These are phyloP conservation scores for Cryptococcus maquisensis DNA, from an alignment of 1,284 basidiomycete species.

Conservation along the genomic window DNA sequence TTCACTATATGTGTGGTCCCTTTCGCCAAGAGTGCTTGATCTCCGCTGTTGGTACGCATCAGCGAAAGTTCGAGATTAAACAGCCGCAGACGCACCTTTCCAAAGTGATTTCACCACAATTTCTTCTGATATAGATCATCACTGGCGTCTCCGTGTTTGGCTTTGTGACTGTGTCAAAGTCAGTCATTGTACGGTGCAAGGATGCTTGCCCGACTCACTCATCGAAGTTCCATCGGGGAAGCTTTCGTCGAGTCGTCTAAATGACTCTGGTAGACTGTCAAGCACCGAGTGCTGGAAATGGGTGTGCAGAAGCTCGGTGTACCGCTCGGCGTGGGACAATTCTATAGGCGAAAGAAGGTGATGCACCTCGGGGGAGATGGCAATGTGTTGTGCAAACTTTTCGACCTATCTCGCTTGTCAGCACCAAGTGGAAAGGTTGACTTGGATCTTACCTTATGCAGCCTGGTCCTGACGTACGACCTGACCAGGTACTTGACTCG, in stretches of 20 bases:
- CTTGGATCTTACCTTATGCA: conserved; percentile 65
- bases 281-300: conserved; percentile 71
- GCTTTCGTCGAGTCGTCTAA: conserved; percentile 69
- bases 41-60: conserved; percentile 28
- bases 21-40: conserved; percentile 35
- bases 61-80: neutral
- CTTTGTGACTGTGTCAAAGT: conserved; percentile 57
- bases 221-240: conserved; percentile 62
- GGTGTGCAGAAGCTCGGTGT: conserved; percentile 62
- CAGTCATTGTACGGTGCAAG: conserved; percentile 13
- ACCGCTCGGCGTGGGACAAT: conserved; percentile 70
- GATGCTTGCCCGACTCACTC: conserved; percentile 54
- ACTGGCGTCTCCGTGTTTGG: conserved; percentile 71
- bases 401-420: conserved; percentile 62
- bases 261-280: conserved; percentile 68
- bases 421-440: neutral
- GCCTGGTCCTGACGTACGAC: conserved; percentile 76
- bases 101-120: conserved; percentile 65
- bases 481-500: conserved; percentile 83
- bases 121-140: conserved; percentile 67
- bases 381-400: conserved; percentile 73
- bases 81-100: conserved; percentile 58
- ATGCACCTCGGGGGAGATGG: conserved; percentile 63
- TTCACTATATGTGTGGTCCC: conserved; percentile 48
- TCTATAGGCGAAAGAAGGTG: conserved; percentile 70